Evolutionary conservation across 768 basidiomycete genomes (phyloP), one percentile per base, ranked within the genome.

Genomic region (Paxillus ammoniavirescens): DNA sequence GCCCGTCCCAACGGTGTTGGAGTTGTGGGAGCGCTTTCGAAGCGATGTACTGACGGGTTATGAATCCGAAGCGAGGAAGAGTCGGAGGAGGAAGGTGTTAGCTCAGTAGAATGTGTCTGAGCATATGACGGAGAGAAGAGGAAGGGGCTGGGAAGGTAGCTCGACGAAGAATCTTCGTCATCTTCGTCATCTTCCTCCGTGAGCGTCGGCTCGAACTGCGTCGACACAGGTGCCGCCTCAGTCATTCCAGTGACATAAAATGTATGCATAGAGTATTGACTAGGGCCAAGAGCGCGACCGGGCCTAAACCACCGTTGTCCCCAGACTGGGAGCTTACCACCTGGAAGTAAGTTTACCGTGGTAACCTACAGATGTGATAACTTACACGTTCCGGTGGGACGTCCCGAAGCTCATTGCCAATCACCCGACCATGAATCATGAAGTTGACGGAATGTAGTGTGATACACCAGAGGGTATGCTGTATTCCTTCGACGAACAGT

Each of bases 371-470:
- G 49, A 13, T 13, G 6, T 37, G 43, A 49, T 6, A 44, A 59
- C 70, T 65, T 44, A 66, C 68, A 50, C 52, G 61, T 48, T 61
- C 66, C 10, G 57, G 68, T 0, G 70, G 70, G 45, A 70, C 49
- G 42, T 60, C 62, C 43, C 70, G 60, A 28, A 70, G 64, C 42
- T 70, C 68, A 42, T 55, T 54, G 35, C 68, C 70, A 42, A 70
- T 62, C 50, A 66, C 59, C 57, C 70, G 66, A 38, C 61, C 63
- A 59, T 61, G 58, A 51, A 55, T 57, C 62, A 65, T 68, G 54
- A 44, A 49, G 47, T 48, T 28, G 48, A 53, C 35, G 50, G 53
- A 54, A 58, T 33, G 23, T 40, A 21, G 42, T 54, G 57, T 65
- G 60, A 60, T 54, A 28, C 37, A 53, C 50, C 38, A 49, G 49